Percentiles rank a stretch among this genome's conserved stretches.
phyloP scores from a whole-genome alignment of 2,329 filamentous ascomycete genomes.

The Epichloe glyceriae region DNA sequence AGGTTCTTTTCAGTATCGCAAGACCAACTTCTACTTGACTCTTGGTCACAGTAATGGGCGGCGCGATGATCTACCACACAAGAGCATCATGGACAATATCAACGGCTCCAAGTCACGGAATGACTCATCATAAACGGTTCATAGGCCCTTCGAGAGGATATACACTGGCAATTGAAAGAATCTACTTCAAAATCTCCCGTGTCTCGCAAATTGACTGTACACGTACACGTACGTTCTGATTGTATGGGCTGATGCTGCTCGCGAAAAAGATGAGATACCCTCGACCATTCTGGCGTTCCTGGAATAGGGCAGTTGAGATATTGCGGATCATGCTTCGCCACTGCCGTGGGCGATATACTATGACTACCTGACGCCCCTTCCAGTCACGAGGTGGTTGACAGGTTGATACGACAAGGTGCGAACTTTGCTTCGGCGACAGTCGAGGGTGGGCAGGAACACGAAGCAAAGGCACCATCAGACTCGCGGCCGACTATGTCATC shows the following conservation, averaged over 20 bases:
- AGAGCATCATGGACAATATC: too few species aligned
- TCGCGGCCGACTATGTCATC: conserved; percentile 29
- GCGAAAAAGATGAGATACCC: conserved; percentile 10
- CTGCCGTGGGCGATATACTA: conserved; percentile 15
- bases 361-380: conserved; percentile 23
- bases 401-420: conserved; percentile 20
- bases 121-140: too few species aligned
- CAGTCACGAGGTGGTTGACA: conserved; percentile 24
- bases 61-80: too few species aligned
- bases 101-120: too few species aligned
- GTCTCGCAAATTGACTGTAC: not conserved
- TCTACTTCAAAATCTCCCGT: not conserved
- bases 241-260: conserved; percentile 12
- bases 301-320: conserved; percentile 14
- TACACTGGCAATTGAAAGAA: not conserved
- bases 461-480: conserved; percentile 5
- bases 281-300: conserved; percentile 17
- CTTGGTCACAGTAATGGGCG: too few species aligned
- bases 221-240: conserved; percentile 7
- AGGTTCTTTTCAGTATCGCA: too few species aligned
- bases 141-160: conserved; percentile 26
- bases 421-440: conserved; percentile 17
- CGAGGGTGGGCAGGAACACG: conserved; percentile 13
- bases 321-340: conserved; percentile 26
- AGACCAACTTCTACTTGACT: too few species aligned